phyloP scores from a whole-genome alignment of 805 yeast species.

The Wickerhamiella allomyrinae region DNA sequence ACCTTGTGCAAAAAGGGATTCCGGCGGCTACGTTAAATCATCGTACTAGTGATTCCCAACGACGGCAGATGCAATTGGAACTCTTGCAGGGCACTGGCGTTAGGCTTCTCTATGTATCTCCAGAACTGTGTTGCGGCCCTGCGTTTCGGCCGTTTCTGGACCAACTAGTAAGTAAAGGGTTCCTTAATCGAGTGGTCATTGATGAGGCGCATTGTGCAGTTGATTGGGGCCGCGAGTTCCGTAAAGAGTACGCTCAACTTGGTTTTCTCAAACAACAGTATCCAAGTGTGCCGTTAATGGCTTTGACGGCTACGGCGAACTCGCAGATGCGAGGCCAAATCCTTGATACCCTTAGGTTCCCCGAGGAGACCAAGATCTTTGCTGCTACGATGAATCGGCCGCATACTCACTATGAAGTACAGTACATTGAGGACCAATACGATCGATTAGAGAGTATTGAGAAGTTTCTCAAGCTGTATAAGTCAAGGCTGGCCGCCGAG shows the following conservation, averaged over 20 bases:
- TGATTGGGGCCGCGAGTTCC: constrained; percentile 96
- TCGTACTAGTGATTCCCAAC: constrained; percentile 45
- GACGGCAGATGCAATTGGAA: constrained; percentile 43
- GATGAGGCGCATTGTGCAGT: constrained; percentile 98
- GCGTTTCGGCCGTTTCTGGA: constrained; percentile 51
- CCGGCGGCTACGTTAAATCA: constrained; percentile 80
- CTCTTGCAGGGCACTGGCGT: constrained; percentile 59
- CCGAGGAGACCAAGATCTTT: constrained; percentile 39
- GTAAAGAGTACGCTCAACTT: constrained; percentile 84
- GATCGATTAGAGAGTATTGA: constrained; percentile 16
- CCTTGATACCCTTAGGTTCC: constrained; percentile 65
- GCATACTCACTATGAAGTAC: constrained; percentile 67
- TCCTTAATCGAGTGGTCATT: constrained; percentile 71
- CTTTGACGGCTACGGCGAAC: constrained; percentile 95
- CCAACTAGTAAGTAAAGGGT: constrained; percentile 37
- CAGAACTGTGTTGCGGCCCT: constrained; percentile 42
- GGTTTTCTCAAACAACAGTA: constrained; percentile 54
- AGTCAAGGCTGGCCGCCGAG: constrained; percentile 8
- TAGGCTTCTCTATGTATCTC: constrained; percentile 84
- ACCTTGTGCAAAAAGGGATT: constrained; percentile 47
- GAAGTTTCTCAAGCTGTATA: constrained; percentile 15
- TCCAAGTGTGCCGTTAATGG: constrained; percentile 81
- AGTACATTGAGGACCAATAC: constrained; percentile 34
- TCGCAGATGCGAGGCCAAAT: constrained; percentile 26
- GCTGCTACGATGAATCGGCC: constrained; percentile 83